These are phyloP conservation scores for Ceratocystis eucalypticola DNA, from an alignment of 2,329 filamentous ascomycete genomes.

Conservation along the genomic window DNA sequence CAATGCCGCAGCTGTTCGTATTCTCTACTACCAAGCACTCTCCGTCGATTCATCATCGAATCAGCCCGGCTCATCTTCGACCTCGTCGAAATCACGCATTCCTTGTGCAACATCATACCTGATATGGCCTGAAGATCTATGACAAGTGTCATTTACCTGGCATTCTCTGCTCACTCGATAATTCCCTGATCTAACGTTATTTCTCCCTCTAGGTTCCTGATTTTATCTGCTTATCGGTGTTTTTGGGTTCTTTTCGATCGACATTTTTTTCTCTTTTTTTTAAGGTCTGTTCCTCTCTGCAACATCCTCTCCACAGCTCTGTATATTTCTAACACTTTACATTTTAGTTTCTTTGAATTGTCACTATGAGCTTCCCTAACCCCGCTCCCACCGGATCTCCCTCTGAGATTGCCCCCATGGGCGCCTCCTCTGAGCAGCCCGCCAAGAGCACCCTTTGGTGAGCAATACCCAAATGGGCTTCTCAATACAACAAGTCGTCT, in stretches of 20 bases:
- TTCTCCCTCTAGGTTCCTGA: not conserved
- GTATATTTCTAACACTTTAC: not conserved
- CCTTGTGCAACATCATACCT: not conserved
- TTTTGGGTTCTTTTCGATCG: constrained; percentile 14
- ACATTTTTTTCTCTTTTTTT: constrained; percentile 6
- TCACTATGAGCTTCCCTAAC: constrained; percentile 21
- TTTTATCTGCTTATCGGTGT: constrained; percentile 14
- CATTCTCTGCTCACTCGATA: not conserved
- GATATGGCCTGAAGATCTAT: not conserved
- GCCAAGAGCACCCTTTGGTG: constrained; percentile 48
- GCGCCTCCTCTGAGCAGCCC: constrained; percentile 30
- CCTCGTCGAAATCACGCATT: not conserved
- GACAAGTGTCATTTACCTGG: not conserved
- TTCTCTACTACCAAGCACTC: not conserved
- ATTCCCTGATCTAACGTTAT: not conserved
- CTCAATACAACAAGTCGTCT: not conserved
- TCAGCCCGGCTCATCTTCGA: not conserved
- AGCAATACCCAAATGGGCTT: constrained; percentile 19
- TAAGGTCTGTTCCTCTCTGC: not conserved
- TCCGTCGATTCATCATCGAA: not conserved
- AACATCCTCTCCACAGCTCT: not conserved
- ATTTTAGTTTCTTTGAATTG: constrained; percentile 10
- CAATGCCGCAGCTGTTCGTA: not conserved
- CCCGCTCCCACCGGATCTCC: constrained; percentile 20
- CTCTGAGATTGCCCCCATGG: constrained; percentile 25